These are phyloP conservation scores for Aspergillus carbonarius DNA, from an alignment of 2,329 filamentous ascomycete species.

Conservation along the genomic window DNA sequence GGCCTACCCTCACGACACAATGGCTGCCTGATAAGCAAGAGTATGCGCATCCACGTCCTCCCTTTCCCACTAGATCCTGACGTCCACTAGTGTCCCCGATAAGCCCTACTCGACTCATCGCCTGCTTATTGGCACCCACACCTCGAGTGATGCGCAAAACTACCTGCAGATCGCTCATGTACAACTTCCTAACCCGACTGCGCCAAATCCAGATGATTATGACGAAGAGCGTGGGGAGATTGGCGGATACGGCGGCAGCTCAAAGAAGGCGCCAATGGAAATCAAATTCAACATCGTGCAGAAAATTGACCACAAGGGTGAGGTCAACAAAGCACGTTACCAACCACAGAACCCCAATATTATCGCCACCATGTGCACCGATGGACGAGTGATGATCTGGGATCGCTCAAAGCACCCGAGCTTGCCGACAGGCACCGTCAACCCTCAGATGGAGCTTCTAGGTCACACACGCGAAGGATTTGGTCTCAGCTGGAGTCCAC, in stretches of 20 bases:
- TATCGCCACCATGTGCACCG: slow-evolving; percentile 87
- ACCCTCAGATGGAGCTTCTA: slow-evolving; percentile 78
- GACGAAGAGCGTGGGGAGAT: slow-evolving; percentile 91
- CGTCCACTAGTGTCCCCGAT: slow-evolving; percentile 61
- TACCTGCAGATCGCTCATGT: slow-evolving; percentile 94
- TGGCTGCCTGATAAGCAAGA: slow-evolving; percentile 96
- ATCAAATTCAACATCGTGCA: slow-evolving; percentile 92
- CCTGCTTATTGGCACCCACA: slow-evolving; percentile 91
- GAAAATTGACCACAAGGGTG: slow-evolving; percentile 92
- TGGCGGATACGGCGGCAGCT: slow-evolving; percentile 77
- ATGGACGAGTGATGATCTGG: slow-evolving; percentile 87
- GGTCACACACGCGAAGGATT: slow-evolving; percentile 90
- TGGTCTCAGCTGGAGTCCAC: slow-evolving; percentile 88
- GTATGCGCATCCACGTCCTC: slow-evolving; percentile 37
- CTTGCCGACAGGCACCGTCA: slow-evolving; percentile 70
- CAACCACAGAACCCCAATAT: slow-evolving; percentile 97
- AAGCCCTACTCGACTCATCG: slow-evolving; percentile 87
- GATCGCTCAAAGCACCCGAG: slow-evolving; percentile 92
- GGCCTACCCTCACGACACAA: slow-evolving; percentile 95
- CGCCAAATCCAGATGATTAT: slow-evolving; percentile 75
- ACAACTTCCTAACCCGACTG: slow-evolving; percentile 77
- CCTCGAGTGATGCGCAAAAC: slow-evolving; percentile 79
- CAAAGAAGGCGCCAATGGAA: slow-evolving; percentile 65
- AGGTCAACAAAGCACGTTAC: slow-evolving; percentile 98
- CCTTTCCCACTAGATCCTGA: neutral